Conservation (phyloP, 2,329 filamentous ascomycete species). For the Simplicillium aogashimaense region DNA sequence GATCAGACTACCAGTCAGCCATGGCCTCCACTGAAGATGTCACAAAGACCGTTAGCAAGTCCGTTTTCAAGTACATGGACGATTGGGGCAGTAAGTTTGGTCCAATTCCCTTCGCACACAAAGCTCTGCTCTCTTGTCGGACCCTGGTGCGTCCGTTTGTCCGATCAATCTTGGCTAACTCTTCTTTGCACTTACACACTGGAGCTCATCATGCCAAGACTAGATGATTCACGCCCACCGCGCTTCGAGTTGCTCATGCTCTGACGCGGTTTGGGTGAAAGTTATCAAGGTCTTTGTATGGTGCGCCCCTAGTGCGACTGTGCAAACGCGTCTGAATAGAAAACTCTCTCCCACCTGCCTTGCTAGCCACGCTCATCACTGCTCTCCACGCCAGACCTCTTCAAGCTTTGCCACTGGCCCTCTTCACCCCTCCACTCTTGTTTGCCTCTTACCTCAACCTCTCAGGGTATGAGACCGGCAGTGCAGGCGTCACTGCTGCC, state of each 20-base stretch:
- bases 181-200: too few relatives aligned
- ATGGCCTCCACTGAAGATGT: slow-evolving; percentile 15
- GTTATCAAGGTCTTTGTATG: too few relatives aligned
- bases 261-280: too few relatives aligned
- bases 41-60: slow-evolving; percentile 17
- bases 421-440: slow-evolving; percentile 40
- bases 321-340: slow-evolving; percentile 24
- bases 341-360: slow-evolving; percentile 42
- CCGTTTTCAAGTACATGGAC: slow-evolving; percentile 23
- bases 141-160: background rate
- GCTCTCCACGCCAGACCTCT: slow-evolving; percentile 46
- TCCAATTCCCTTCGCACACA: slow-evolving; percentile 1
- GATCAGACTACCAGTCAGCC: background rate
- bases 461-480: slow-evolving; percentile 46
- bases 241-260: too few relatives aligned
- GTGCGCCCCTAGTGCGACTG: background rate
- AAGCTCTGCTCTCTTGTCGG: background rate
- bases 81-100: slow-evolving; percentile 40
- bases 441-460: slow-evolving; percentile 51
- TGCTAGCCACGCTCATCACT: slow-evolving; percentile 45
- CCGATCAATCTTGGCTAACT: background rate
- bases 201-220: background rate
- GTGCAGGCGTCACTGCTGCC: slow-evolving; percentile 44
- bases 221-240: background rate
- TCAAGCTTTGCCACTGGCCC: slow-evolving; percentile 39